Percentiles rank a stretch among this genome's conserved stretches.
These are phyloP conservation scores for Mortierella sp. DNA, from an alignment of 371 early-diverging fungal species.

Conservation along the genomic window DNA sequence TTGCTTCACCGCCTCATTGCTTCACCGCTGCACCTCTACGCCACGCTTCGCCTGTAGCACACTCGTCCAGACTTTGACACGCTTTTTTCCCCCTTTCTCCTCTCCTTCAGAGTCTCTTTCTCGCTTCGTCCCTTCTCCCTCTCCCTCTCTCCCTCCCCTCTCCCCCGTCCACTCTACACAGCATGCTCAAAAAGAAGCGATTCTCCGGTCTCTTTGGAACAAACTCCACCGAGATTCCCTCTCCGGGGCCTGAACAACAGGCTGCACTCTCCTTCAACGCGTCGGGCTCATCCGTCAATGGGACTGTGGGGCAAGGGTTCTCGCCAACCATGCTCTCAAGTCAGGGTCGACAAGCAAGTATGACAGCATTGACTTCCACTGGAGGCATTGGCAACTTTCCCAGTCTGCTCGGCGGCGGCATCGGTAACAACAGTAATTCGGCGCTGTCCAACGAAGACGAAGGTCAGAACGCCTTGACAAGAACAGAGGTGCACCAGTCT, in stretches of 20 bases:
- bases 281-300: not conserved
- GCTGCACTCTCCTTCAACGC: not conserved
- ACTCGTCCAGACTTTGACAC: too few relatives aligned
- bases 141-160: not conserved
- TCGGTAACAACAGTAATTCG: not conserved
- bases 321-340: slow-evolving; percentile 31
- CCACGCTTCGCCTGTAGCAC: too few relatives aligned
- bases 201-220: slow-evolving; percentile 51
- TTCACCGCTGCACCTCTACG: too few relatives aligned
- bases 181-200: slow-evolving; percentile 50
- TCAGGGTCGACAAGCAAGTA: slow-evolving; percentile 44
- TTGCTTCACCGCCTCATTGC: too few relatives aligned
- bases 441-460: slow-evolving; percentile 9
- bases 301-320: not conserved
- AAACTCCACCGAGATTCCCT: slow-evolving; percentile 46
- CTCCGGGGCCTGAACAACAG: slow-evolving; percentile 43
- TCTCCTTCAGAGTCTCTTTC: not conserved
- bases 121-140: not conserved
- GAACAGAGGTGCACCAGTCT: slow-evolving; percentile 42
- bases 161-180: slow-evolving; percentile 3
- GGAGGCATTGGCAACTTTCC: slow-evolving; percentile 16
- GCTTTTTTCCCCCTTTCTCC: not conserved
- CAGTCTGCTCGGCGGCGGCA: not conserved
- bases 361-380: slow-evolving; percentile 12
- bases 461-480: slow-evolving; percentile 13